Evolutionary conservation across 768 basidiomycete species (phyloP).

Genomic region (Xerocomus brunneocitrinus): DNA sequence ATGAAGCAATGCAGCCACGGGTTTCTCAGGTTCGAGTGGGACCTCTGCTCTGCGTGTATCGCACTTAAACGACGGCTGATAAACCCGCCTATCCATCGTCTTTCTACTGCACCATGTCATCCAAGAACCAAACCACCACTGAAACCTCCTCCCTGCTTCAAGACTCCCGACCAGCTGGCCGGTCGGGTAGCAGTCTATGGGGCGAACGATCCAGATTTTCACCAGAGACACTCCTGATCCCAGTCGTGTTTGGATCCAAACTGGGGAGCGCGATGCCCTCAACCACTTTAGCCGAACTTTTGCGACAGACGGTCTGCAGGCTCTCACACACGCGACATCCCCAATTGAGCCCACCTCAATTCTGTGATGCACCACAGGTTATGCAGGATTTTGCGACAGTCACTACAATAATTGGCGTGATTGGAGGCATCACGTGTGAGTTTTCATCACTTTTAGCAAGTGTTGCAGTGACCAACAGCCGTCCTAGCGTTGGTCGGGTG

Average conservation of each 20-base stretch:
- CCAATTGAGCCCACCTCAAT: background rate
- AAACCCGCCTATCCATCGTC: background rate
- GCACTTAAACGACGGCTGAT: background rate
- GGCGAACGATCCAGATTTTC: constrained; percentile 1
- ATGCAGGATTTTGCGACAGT: constrained; percentile 19
- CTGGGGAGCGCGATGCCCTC: constrained; percentile 21
- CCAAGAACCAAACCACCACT: constrained; percentile 1
- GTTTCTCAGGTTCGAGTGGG: background rate
- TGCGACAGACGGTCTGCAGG: constrained; percentile 26
- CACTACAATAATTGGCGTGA: constrained; percentile 12
- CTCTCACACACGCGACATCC: constrained; percentile 16
- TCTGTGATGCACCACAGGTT: constrained; percentile 22
- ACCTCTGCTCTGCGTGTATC: background rate
- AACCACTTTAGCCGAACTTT: constrained; percentile 25
- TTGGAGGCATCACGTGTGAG: constrained; percentile 21
- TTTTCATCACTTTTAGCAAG: background rate
- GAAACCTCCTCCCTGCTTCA: constrained; percentile 11
- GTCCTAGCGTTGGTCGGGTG: constrained; percentile 22
- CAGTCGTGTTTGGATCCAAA: constrained; percentile 21
- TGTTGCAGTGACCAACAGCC: background rate
- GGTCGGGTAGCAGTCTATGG: background rate
- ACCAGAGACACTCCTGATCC: constrained; percentile 22
- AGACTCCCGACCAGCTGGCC: background rate
- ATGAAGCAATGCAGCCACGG: background rate
- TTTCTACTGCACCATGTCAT: constrained; percentile 9